Evolutionary conservation across 768 basidiomycete species (phyloP).

Genomic region (Guyanaporus albipodus): DNA sequence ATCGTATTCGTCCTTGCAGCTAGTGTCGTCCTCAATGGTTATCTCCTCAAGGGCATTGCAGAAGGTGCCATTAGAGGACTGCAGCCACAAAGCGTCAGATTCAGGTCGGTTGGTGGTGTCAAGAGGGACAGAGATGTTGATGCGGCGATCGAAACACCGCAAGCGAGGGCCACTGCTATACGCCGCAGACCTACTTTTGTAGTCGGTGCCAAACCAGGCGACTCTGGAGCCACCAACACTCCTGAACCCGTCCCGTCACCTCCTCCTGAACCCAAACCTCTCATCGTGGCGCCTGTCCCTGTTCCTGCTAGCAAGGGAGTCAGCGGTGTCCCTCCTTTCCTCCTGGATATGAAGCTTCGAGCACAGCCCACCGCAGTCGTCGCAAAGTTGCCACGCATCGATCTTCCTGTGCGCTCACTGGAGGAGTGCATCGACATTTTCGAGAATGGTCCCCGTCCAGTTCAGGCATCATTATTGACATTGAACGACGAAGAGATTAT

Average conservation of each 20-base stretch:
- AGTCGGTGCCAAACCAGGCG: constrained; percentile 20
- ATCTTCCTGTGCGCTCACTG: constrained; percentile 45
- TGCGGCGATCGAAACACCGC: constrained; percentile 17
- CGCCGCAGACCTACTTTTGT: constrained; percentile 23
- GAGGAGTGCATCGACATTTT: constrained; percentile 80
- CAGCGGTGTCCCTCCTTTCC: constrained; percentile 26
- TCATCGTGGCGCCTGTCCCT: constrained; percentile 27
- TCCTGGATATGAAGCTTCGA: constrained; percentile 34
- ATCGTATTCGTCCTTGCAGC: constrained; percentile 85
- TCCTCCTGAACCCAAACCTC: constrained; percentile 8
- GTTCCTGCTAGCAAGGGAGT: constrained; percentile 17
- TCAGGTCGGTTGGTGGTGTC: constrained; percentile 22
- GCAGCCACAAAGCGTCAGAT: constrained; percentile 30
- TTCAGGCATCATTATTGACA: constrained; percentile 50
- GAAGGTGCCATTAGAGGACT: constrained; percentile 42
- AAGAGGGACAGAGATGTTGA: constrained; percentile 22
- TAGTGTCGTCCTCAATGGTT: constrained; percentile 88
- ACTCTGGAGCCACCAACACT: constrained; percentile 15
- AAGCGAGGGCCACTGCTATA: constrained; percentile 7
- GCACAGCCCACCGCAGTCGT: constrained; percentile 18
- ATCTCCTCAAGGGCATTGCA: constrained; percentile 82
- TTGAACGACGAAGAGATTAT: constrained; percentile 93
- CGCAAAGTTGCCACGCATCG: constrained; percentile 11
- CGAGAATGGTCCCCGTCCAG: constrained; percentile 64
- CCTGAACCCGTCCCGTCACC: constrained; percentile 18